Percentiles rank a stretch among this genome's conserved stretches.
These are phyloP conservation scores for Pogostemon cablin DNA, from an alignment of 257 asterid genomes.

Conservation along the genomic window DNA sequence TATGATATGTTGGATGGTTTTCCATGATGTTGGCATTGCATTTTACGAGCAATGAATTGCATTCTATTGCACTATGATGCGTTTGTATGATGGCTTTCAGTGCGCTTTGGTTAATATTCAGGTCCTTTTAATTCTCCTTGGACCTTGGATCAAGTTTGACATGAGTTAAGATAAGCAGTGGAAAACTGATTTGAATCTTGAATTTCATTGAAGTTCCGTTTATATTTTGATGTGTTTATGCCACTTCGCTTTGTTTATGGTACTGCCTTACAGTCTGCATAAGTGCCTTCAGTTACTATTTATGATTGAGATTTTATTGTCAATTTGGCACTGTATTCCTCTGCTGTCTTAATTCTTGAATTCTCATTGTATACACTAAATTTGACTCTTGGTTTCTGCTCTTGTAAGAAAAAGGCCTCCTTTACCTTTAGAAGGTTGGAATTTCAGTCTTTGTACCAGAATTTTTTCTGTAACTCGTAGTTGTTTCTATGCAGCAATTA, in stretches of 20 bases:
- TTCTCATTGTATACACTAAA: slow-evolving; percentile 6
- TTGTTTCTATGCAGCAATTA: slow-evolving; percentile 60
- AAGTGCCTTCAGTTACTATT: slow-evolving; percentile 9
- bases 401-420: not conserved
- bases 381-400: slow-evolving; percentile 17
- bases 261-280: not conserved
- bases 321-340: not conserved
- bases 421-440: slow-evolving; percentile 5
- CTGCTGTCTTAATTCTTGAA: slow-evolving; percentile 20
- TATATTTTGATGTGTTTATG: not conserved
- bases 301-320: slow-evolving; percentile 17
- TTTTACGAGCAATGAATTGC: not conserved
- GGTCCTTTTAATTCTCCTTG: not conserved
- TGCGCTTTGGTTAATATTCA: not conserved
- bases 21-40: not conserved
- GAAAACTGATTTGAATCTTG: slow-evolving; percentile 14
- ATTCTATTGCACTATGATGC: not conserved
- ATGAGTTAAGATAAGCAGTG: slow-evolving; percentile 1
- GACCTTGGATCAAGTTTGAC: not conserved
- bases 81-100: slow-evolving; percentile 2
- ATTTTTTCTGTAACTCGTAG: slow-evolving; percentile 25
- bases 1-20: slow-evolving; percentile 5
- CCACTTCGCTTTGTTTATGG: slow-evolving; percentile 18
- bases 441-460: slow-evolving; percentile 2
- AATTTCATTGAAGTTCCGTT: not conserved